Evolutionary conservation across 2,329 filamentous ascomycete genomes (phyloP), one percentile per base, ranked within the genome.

Genomic region (Diplodia seriata): DNA sequence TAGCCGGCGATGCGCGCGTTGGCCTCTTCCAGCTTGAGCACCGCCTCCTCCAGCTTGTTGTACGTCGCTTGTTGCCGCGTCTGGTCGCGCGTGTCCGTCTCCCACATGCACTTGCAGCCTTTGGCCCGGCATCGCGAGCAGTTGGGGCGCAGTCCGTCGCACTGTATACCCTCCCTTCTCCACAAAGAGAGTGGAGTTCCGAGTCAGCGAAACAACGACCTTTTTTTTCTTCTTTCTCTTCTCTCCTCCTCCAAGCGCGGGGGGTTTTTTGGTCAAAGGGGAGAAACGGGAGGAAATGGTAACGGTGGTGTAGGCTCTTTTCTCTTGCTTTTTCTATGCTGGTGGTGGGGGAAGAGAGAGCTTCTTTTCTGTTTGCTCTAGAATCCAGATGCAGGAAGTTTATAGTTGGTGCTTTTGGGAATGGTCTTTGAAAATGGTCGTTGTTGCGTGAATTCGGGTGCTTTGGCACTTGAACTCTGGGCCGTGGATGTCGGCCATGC

Each of bases 61-160:
- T 63, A 63, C 43, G 59, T 63, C 9, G 59, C 59, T 43, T 63
- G 59, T 43, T 63, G 59, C 18, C 59, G 59, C 47, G 59, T 63
- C 59, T 63, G 59, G 20, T 63, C 59, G 59, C 59, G 59, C 59
- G 59, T 51, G 47, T 63, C 59, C 29, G 59, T 63, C 59, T 63
- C 59, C 59, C 59, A 63, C 59, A 63, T 63, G 47, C 59, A 63
- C 29, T 38, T 33, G 18, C 23, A 36, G 43, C 59, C 43, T 15
- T 63, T 63, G 29, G 59, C 59, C 18, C 18, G 20, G 47, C 59
- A 63, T n/a, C 59, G 43, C 20, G 40, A 49, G 31, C 59, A 63
- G 18, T 14, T 31, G 4, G 59, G 59, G 18, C 59, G 59, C 14
- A 15, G 14, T 18, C 59, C 59, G 43, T 63, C 59, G 47, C 59